These are phyloP conservation scores for Boletus tomentosulus DNA, from an alignment of 768 basidiomycete genomes.

Conservation along the genomic window DNA sequence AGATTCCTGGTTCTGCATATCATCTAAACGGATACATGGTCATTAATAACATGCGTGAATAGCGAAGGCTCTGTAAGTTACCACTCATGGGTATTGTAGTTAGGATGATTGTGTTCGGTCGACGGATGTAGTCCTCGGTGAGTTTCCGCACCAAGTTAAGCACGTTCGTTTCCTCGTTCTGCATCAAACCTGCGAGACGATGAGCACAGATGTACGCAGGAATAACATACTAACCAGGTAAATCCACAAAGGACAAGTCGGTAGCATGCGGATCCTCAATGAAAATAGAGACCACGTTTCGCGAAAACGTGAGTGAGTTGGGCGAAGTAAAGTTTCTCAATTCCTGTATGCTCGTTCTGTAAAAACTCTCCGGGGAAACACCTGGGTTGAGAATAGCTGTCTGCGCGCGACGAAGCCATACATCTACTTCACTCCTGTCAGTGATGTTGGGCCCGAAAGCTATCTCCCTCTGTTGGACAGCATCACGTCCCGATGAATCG, in stretches of 20 bases:
- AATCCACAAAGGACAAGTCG: constrained; percentile 50
- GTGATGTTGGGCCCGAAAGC: constrained; percentile 32
- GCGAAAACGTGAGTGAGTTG: constrained; percentile 39
- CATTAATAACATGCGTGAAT: background rate
- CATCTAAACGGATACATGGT: constrained; percentile 39
- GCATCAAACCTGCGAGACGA: constrained; percentile 46
- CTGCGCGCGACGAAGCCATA: constrained; percentile 44
- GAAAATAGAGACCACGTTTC: constrained; percentile 46
- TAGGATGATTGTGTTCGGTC: constrained; percentile 56
- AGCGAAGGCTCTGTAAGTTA: constrained; percentile 17
- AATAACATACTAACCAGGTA: constrained; percentile 40
- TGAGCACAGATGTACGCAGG: constrained; percentile 2
- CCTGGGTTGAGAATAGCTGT: constrained; percentile 39
- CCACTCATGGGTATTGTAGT: constrained; percentile 65
- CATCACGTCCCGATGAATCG: constrained; percentile 24
- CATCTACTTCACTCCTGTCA: constrained; percentile 33
- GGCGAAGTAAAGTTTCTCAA: constrained; percentile 23
- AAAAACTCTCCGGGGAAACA: constrained; percentile 14
- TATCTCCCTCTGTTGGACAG: constrained; percentile 8
- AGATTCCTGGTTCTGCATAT: constrained; percentile 63
- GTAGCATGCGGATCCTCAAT: constrained; percentile 43
- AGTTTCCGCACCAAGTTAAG: constrained; percentile 46
- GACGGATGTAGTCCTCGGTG: constrained; percentile 43
- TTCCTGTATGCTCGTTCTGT: constrained; percentile 21
- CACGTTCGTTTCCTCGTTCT: constrained; percentile 41